Base-by-base conservation (phyloP, 139 green algal genomes). In the Edaphochlamys debaryana region DNA sequence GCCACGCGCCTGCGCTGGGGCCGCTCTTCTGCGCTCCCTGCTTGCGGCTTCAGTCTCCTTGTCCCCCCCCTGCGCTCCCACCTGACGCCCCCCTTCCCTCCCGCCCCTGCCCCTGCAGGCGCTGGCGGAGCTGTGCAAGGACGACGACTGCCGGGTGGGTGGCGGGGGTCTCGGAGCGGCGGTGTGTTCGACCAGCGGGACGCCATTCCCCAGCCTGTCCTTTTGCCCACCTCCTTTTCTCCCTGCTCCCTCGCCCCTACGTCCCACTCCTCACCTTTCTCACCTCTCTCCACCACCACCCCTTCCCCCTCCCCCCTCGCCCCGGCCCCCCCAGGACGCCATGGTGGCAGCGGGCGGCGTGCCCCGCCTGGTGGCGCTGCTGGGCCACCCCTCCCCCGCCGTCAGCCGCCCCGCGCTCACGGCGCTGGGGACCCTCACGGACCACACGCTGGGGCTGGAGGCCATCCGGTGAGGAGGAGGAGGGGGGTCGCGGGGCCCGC, bases 341-440 rank as follows among this genome's bases (percentile, higher is more conserved):
- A n/a, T 90, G 40, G 69, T 90, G 32, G 48, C 72, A 0, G 68
- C 72, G 7, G 86, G 86, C 60, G 86, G 86, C 9, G 86, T 90
- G 62, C 75, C 80, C 3, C 80, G 69, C 3, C 75, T 90, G 80
- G 75, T 87, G 58, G 34, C 58, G 52, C 73, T 85, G 60, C 54
- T 90, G 48, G 22, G 25, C 37, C 70, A 85, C 52, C 69, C 80
- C n/a, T 62, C 79, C 68, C 60, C 68, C 3, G 74, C 79, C 0
- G 80, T 87, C 11, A 62, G 45, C 8, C 63, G 37, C 0, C 32
- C 45, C 50, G 75, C 36, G 38, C 68, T 77, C 30, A 40, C 50
- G 48, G 76, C 85, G 69, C 80, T 90, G 67, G 69, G 41, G 11
- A 5, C n/a, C 30, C 60, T 90, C 62, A 40, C 75, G 17, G 60